Evolutionary conservation across 257 asterid species (phyloP).

Genomic region (Przewalskia tangutica): DNA sequence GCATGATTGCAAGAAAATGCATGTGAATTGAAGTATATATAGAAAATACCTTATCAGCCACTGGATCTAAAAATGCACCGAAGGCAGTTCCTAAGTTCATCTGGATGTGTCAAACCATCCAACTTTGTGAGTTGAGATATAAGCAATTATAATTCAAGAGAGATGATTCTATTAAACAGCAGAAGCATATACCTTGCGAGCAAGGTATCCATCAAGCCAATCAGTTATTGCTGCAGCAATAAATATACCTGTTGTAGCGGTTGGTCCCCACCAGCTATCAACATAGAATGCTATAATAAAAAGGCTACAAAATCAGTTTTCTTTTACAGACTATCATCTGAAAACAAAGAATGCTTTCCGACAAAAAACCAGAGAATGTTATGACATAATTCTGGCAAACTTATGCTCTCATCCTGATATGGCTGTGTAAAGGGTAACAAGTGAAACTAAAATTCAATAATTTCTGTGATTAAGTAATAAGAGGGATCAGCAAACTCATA

Average conservation of each 20-base stretch:
- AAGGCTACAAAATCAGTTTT: slow-evolving; percentile 10
- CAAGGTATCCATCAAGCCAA: slow-evolving; percentile 99
- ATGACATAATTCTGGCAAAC: neutral
- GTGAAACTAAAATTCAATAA: neutral
- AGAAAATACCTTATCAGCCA: slow-evolving; percentile 84
- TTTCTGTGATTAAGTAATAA: neutral
- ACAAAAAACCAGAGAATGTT: neutral
- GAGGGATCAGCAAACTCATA: neutral
- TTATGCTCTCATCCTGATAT: neutral
- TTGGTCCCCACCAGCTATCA: slow-evolving; percentile 91
- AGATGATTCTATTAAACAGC: slow-evolving; percentile 4
- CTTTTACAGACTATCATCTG: neutral
- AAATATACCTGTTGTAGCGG: slow-evolving; percentile 69
- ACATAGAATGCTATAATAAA: slow-evolving; percentile 59
- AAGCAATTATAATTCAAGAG: neutral
- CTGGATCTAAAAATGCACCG: slow-evolving; percentile 99
- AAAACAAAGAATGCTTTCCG: neutral
- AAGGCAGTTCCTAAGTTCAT: slow-evolving; percentile 87
- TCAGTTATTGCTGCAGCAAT: slow-evolving; percentile 85
- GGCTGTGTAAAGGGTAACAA: neutral
- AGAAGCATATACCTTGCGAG: slow-evolving; percentile 62
- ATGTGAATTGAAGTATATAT: neutral
- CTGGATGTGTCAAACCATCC: slow-evolving; percentile 30
- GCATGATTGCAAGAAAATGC: neutral
- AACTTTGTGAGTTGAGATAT: neutral